These are phyloP conservation scores for Candida sanyiensis DNA, from an alignment of 805 yeast species.

Conservation along the genomic window DNA sequence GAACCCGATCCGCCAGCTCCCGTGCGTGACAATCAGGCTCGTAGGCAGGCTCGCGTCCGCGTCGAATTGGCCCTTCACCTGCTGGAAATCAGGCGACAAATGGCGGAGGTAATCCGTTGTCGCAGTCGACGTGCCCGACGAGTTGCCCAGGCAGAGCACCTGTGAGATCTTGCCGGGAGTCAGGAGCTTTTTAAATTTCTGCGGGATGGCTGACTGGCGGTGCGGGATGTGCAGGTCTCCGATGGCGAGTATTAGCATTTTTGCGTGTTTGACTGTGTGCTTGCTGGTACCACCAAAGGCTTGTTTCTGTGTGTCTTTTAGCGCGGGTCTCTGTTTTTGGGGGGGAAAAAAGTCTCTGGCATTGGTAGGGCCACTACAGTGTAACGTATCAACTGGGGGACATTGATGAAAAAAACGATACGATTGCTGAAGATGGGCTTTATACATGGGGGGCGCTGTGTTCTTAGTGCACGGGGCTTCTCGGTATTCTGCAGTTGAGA, in stretches of 20 bases:
- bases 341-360: background rate
- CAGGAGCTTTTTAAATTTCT: slow-evolving; percentile 64
- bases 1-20: slow-evolving; percentile 73
- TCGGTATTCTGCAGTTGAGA: background rate
- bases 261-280: background rate
- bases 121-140: slow-evolving; percentile 52
- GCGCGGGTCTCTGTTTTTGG: background rate
- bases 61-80: slow-evolving; percentile 84
- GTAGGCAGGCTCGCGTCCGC: slow-evolving; percentile 47
- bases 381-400: too few species aligned
- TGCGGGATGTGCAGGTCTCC: slow-evolving; percentile 92
- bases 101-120: slow-evolving; percentile 60
- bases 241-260: slow-evolving; percentile 70
- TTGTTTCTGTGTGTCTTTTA: background rate
- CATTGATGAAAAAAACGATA: too few species aligned
- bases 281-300: background rate
- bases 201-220: slow-evolving; percentile 6
- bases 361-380: slow-evolving; percentile 1
- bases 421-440: too few species aligned
- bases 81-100: slow-evolving; percentile 64
- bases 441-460: too few species aligned
- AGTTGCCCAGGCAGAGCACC: slow-evolving; percentile 81
- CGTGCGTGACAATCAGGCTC: slow-evolving; percentile 59
- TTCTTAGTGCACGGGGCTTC: too few species aligned
- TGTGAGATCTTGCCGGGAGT: slow-evolving; percentile 83